These are phyloP conservation scores for Globisporangium recalcitrans DNA, from an alignment of 352 stramenopile species.

Conservation along the genomic window DNA sequence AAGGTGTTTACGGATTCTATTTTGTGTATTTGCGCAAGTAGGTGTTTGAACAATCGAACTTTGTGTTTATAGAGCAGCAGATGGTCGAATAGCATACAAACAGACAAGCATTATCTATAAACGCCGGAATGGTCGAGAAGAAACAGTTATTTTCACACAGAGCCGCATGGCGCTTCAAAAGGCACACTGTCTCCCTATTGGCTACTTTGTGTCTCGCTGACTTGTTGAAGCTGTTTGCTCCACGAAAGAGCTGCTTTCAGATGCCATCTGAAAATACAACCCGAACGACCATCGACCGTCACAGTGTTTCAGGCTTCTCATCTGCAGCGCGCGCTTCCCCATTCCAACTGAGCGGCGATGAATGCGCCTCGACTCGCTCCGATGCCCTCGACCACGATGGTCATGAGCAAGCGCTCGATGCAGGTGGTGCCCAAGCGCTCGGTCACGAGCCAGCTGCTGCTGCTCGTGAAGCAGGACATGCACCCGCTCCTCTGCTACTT, in stretches of 20 bases:
- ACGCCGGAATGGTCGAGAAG: too few species aligned
- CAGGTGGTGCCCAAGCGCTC: conserved; percentile 26
- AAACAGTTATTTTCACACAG: too few species aligned
- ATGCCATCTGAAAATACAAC: neutral
- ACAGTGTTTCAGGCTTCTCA: neutral
- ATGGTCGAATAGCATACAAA: too few species aligned
- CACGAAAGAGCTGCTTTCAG: neutral
- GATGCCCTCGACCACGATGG: conserved; percentile 1
- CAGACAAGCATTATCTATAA: too few species aligned
- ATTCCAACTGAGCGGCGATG: neutral
- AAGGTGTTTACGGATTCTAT: neutral
- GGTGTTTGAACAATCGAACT: neutral
- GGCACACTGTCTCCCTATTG: too few species aligned
- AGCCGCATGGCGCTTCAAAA: too few species aligned
- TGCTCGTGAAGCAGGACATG: conserved; percentile 38
- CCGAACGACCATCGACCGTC: too few species aligned
- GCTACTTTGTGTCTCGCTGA: neutral
- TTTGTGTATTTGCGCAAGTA: neutral
- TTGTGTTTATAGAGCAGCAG: neutral
- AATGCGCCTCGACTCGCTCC: conserved; percentile 9
- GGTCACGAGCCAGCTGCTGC: conserved; percentile 19
- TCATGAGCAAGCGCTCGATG: conserved; percentile 24
- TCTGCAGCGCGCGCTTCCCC: too few species aligned
- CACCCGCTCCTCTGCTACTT: conserved; percentile 46
- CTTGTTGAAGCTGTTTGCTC: too few species aligned